phyloP scores from a whole-genome alignment of 495 filamentous ascomycete species.

The Trichoderma reesei region DNA sequence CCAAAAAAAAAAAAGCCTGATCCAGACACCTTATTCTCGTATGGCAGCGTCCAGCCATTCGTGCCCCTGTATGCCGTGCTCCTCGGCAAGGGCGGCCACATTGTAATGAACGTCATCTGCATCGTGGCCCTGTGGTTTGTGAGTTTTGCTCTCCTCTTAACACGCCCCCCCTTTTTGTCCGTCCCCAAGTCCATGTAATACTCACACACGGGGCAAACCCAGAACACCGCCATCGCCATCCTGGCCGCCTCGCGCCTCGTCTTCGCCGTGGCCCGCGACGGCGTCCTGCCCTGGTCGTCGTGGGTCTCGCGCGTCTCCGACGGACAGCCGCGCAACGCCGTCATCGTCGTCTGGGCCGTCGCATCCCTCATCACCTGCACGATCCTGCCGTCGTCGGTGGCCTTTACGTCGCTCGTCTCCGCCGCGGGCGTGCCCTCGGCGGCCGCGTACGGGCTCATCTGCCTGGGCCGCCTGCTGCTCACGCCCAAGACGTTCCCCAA shows the following conservation, averaged over 20 bases:
- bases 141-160: not conserved
- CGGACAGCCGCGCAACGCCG: conserved; percentile 3
- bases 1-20: not conserved
- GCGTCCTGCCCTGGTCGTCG: not conserved
- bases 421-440: not conserved
- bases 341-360: conserved; percentile 6
- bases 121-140: conserved; percentile 4
- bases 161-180: too few species aligned
- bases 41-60: not conserved
- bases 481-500: conserved; percentile 40
- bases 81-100: not conserved
- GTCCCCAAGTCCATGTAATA: too few species aligned
- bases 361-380: conserved; percentile 39
- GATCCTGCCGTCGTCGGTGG: conserved; percentile 49
- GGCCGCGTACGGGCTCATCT: conserved; percentile 45
- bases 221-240: conserved; percentile 4
- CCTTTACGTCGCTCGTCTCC: conserved; percentile 26
- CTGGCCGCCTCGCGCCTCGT: conserved; percentile 3
- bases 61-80: not conserved
- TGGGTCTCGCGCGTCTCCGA: not conserved
- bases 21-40: not conserved
- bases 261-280: conserved; percentile 3
- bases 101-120: not conserved
- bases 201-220: too few species aligned
- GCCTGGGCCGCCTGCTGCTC: conserved; percentile 16